Evolutionary conservation across 169 alveolate genomes (phyloP), one percentile per base, ranked within the genome.

Genomic region (Cryptosporidium tyzzeri): DNA sequence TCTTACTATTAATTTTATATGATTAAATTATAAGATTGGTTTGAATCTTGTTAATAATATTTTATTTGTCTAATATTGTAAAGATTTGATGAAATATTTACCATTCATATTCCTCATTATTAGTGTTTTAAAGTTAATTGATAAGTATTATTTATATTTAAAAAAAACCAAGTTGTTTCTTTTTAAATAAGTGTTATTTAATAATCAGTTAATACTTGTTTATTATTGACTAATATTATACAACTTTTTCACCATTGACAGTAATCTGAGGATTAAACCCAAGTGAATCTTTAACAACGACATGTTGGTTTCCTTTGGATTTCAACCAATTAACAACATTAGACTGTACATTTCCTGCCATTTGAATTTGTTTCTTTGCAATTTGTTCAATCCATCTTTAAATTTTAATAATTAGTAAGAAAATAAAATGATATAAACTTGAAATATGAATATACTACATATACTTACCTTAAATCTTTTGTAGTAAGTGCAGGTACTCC

Each of bases 301-400:
- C 89, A 26, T 62, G 89, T 23, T 80, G 89, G 26, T 62, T 80
- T 62, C 89, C 89, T 37, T 53, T 80, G 6, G 89, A 62, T 50
- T 80, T 44, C 2, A 80, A 50, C 89, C 89, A 80, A 41, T 80
- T 80, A 39, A 80, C 31, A 39, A 80, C 89, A 41, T 80, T 80
- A 62, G 89, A 80, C 35, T 80, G 89, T 23, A 80, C 89, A 26
- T 65, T 80, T 18, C 74, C 74, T 8, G 89, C 71, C 73, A 62
- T 62, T 29, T 80, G 89, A 29, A 80, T 31, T 65, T 80, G 89
- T 39, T 69, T 80, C 41, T 16, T 58, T 61, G 89, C 75, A 58
- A 80, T 80, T 80, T 80, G 89, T 41, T 80, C 89, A 41, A 80
- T 67, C 89, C 89, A 80, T 44, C 89, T 80, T 23, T 31, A 62